Conservation (phyloP, 257 asterid genomes). For the Nicotiana tabacum region DNA sequence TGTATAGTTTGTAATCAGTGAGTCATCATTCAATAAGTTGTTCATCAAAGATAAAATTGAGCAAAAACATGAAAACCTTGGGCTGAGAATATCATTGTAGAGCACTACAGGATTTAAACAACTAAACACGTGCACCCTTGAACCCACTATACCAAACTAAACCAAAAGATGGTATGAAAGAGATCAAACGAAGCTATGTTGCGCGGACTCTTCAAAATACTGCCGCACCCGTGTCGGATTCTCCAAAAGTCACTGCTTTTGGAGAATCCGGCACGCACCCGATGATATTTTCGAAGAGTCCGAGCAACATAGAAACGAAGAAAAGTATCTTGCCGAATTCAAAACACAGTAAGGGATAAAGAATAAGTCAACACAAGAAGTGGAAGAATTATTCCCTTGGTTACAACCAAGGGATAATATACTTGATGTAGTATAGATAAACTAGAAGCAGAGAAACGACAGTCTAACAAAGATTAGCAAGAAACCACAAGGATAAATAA, state of each 20-base stretch:
- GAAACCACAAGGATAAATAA: background rate
- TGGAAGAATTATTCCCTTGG: background rate
- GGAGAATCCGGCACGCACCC: no score
- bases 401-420: background rate
- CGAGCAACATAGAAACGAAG: background rate
- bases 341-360: background rate
- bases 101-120: background rate
- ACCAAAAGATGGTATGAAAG: background rate
- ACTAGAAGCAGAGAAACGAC: background rate
- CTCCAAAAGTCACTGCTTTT: no score
- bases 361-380: background rate
- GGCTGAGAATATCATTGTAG: background rate
- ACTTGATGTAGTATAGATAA: background rate
- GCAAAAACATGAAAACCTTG: background rate
- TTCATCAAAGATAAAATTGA: background rate
- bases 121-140: background rate
- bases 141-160: background rate
- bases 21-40: background rate
- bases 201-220: no score
- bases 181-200: background rate
- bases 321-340: background rate
- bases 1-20: background rate
- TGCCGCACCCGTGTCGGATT: no score
- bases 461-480: background rate
- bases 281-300: no score